A percentile compares a stretch with the other conserved stretches of the same genome.
Conservation (phyloP, 345 rosid genomes). For the Orychophragmus violaceus region DNA sequence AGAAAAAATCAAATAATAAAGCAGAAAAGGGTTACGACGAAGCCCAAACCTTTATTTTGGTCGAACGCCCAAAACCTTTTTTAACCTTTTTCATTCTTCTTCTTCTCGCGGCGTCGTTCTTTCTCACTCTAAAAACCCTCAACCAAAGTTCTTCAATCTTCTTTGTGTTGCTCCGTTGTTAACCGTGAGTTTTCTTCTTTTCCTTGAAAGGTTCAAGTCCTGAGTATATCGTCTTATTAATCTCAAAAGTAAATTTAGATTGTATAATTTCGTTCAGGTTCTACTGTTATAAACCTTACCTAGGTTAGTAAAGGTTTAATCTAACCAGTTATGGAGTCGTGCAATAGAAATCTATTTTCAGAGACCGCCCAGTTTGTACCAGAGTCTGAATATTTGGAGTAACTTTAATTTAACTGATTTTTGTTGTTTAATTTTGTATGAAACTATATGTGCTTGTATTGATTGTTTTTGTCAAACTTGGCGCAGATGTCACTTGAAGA, state of each 20-base stretch:
- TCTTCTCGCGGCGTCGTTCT: slow-evolving; percentile 14
- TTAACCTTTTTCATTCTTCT: not conserved
- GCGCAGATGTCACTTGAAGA: slow-evolving; percentile 32
- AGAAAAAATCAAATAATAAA: too few species aligned
- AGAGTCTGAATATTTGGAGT: not conserved
- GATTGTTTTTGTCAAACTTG: not conserved
- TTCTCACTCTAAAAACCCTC: not conserved
- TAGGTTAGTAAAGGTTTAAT: not conserved
- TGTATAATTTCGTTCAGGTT: slow-evolving; percentile 1
- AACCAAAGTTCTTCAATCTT: slow-evolving; percentile 14
- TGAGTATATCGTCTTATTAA: not conserved
- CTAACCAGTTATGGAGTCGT: not conserved
- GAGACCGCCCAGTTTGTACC: too few species aligned
- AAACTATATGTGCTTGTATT: not conserved
- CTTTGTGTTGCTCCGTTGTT: not conserved
- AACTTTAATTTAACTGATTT: not conserved
- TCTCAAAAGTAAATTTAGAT: not conserved
- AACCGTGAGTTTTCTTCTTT: slow-evolving; percentile 7
- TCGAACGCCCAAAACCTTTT: too few species aligned
- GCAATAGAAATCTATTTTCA: not conserved
- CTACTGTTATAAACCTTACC: not conserved
- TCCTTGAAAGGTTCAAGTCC: not conserved
- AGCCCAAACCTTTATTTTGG: too few species aligned
- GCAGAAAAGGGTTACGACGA: slow-evolving; percentile 12
- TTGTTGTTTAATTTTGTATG: not conserved